phyloP scores from a whole-genome alignment of 345 rosid species.

The Theobroma cacao region DNA sequence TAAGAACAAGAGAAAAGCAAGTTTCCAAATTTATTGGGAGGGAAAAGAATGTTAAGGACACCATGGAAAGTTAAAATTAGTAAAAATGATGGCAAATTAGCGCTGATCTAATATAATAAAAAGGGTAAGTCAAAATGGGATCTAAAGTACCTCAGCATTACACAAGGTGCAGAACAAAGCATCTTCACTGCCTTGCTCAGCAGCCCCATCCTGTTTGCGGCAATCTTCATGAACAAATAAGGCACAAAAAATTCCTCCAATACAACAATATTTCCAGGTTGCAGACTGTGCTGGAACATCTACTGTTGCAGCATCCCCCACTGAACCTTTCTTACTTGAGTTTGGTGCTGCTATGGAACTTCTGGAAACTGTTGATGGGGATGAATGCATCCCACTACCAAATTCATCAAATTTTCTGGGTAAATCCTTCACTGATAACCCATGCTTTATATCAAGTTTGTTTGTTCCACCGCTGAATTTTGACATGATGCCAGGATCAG shows the following conservation, averaged over 20 bases:
- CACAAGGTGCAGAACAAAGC: constrained; percentile 94
- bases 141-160: constrained; percentile 77
- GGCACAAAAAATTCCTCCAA: constrained; percentile 70
- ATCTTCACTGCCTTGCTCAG: constrained; percentile 68
- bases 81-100: not conserved
- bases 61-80: not conserved
- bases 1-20: not conserved
- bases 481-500: constrained; percentile 98
- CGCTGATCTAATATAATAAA: not conserved
- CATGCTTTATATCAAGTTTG: constrained; percentile 33
- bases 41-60: not conserved
- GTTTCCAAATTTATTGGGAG: not conserved
- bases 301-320: constrained; percentile 42
- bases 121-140: not conserved
- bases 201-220: constrained; percentile 50
- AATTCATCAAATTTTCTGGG: constrained; percentile 53
- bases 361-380: constrained; percentile 78
- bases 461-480: constrained; percentile 45
- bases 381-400: constrained; percentile 56
- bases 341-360: constrained; percentile 61
- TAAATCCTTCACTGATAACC: constrained; percentile 39
- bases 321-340: constrained; percentile 68
- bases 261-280: constrained; percentile 30
- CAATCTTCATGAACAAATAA: constrained; percentile 88
- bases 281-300: constrained; percentile 29